Conservation (phyloP, 2,329 filamentous ascomycete genomes). For the Penicillium freii region DNA sequence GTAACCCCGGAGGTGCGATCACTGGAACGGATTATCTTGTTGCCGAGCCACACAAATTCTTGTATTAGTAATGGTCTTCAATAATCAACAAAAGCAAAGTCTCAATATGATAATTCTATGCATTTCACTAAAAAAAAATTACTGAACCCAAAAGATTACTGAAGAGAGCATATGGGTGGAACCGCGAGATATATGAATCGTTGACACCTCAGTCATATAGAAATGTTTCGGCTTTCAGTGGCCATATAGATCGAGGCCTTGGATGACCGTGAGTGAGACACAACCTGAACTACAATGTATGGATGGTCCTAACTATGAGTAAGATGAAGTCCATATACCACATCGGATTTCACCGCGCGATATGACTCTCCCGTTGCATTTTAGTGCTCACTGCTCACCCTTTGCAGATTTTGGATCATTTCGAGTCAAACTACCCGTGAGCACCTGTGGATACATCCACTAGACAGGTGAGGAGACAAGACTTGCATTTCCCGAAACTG, state of each 20-base stretch:
- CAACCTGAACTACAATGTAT: not conserved
- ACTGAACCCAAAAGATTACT: not conserved
- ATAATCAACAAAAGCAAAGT: not conserved
- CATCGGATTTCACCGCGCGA: not conserved
- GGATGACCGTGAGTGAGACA: not conserved
- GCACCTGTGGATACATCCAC: no score
- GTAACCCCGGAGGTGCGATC: conserved; percentile 16
- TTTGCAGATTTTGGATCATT: no score
- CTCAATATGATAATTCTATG: not conserved
- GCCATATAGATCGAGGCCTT: not conserved
- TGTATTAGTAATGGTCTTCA: conserved; percentile 13
- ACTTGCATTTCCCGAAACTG: no score
- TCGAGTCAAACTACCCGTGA: no score
- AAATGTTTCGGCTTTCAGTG: not conserved
- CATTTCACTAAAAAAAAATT: not conserved
- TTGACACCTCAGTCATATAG: not conserved
- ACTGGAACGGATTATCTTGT: conserved; percentile 13
- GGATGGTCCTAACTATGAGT: not conserved
- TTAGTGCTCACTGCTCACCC: no score
- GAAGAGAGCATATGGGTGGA: not conserved
- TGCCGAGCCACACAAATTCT: conserved; percentile 5
- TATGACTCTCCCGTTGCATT: no score
- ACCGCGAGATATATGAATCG: not conserved
- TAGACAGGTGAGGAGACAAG: no score
- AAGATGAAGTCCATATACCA: not conserved